These are phyloP conservation scores for Taphrina pruni DNA, from an alignment of 1,139 yeast genomes.

Conservation along the genomic window DNA sequence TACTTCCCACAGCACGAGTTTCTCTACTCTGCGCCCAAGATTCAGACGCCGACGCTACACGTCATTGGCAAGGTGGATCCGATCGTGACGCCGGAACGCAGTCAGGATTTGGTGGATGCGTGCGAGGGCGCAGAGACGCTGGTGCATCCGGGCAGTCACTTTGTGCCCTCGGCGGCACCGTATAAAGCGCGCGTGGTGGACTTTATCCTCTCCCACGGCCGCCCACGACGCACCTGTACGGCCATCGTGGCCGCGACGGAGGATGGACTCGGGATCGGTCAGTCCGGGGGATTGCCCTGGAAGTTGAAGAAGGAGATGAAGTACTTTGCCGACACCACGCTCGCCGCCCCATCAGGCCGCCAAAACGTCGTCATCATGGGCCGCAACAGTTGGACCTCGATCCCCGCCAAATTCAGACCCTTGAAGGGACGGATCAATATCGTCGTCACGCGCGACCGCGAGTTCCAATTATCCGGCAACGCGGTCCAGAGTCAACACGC, in stretches of 20 bases:
- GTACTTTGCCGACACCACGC: constrained; percentile 78
- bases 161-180: constrained; percentile 60
- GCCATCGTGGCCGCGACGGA: constrained; percentile 78
- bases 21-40: constrained; percentile 54
- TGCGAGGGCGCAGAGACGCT: constrained; percentile 58
- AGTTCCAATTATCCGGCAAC: constrained; percentile 26
- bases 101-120: constrained; percentile 63
- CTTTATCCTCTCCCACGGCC: constrained; percentile 39
- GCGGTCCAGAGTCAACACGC: constrained; percentile 25
- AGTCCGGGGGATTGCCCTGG: constrained; percentile 87
- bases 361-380: constrained; percentile 94
- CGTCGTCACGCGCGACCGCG: constrained; percentile 59
- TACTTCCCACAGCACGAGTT: constrained; percentile 61
- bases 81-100: constrained; percentile 76
- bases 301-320: constrained; percentile 79
- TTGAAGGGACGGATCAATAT: constrained; percentile 76
- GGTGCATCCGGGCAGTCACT: constrained; percentile 85
- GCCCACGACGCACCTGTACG: constrained; percentile 42
- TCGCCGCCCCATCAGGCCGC: constrained; percentile 50
- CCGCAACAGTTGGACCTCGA: constrained; percentile 92
- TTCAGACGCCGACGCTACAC: constrained; percentile 69
- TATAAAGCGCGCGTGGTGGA: constrained; percentile 34
- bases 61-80: constrained; percentile 88
- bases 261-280: constrained; percentile 85
- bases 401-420: constrained; percentile 84